Conservation (phyloP, 1,284 basidiomycete species). For the Cryptococcus amylolentus region DNA sequence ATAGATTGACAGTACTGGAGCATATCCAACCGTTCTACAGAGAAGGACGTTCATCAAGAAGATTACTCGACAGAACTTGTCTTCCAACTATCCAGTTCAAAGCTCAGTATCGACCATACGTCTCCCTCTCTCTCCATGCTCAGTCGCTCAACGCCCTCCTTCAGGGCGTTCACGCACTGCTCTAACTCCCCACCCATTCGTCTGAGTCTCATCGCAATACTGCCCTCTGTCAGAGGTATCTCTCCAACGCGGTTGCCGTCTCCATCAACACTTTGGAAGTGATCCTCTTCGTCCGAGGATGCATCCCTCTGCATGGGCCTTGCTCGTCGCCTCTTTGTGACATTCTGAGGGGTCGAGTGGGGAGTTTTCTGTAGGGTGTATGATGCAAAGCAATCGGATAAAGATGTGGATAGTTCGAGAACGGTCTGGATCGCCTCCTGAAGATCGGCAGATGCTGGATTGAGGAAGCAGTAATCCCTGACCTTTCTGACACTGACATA, state of each 20-base stretch:
- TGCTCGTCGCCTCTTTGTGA: conserved; percentile 52
- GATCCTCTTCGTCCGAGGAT: conserved; percentile 56
- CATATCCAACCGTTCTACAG: no score
- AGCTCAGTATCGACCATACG: conserved; percentile 68
- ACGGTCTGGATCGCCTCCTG: conserved; percentile 64
- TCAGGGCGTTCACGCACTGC: conserved; percentile 57
- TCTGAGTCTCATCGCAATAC: conserved; percentile 56
- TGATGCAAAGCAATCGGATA: conserved; percentile 61
- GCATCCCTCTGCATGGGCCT: conserved; percentile 56
- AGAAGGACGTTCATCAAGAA: no score
- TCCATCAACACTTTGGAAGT: conserved; percentile 35
- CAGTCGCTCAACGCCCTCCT: conserved; percentile 45
- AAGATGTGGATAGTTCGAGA: conserved; percentile 67
- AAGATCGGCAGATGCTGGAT: conserved; percentile 61
- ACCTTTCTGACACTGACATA: conserved; percentile 60
- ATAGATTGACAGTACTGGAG: no score
- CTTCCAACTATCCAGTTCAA: conserved; percentile 78
- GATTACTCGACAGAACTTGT: no score
- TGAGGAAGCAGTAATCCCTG: conserved; percentile 63
- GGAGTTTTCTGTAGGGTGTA: conserved; percentile 37
- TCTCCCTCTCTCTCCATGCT: conserved; percentile 54
- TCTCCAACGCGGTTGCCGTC: conserved; percentile 3
- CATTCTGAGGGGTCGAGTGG: not conserved
- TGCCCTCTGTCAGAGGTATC: conserved; percentile 46
- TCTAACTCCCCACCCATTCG: conserved; percentile 66